phyloP scores from a whole-genome alignment of 768 basidiomycete species.

The Boletus huronensis region DNA sequence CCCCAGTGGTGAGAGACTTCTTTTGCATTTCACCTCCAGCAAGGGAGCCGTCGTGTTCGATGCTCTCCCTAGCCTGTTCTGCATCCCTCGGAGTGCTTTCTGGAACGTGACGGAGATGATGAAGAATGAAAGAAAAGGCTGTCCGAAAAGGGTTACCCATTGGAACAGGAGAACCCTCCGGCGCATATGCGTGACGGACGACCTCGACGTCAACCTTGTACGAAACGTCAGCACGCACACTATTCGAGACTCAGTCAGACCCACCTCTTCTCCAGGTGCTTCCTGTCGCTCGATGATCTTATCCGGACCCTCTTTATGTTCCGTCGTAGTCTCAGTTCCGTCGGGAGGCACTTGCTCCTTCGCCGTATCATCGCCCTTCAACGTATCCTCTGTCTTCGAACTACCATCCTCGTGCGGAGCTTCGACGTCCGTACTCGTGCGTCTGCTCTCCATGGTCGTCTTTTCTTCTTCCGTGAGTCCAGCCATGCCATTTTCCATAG shows the following conservation, averaged over 20 bases:
- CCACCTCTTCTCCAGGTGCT: slow-evolving; percentile 66
- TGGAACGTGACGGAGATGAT: slow-evolving; percentile 13
- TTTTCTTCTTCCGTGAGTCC: slow-evolving; percentile 29
- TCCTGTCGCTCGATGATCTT: slow-evolving; percentile 58
- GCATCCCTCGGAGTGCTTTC: slow-evolving; percentile 24
- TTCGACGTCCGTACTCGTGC: slow-evolving; percentile 12
- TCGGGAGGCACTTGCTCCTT: slow-evolving; percentile 44
- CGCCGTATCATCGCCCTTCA: slow-evolving; percentile 14
- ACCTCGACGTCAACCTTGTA: slow-evolving; percentile 63
- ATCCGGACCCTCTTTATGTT: slow-evolving; percentile 74
- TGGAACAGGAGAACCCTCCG: slow-evolving; percentile 1
- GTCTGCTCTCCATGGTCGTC: slow-evolving; percentile 26
- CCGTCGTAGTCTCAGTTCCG: slow-evolving; percentile 37
- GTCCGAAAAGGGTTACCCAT: background rate
- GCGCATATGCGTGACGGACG: slow-evolving; percentile 40
- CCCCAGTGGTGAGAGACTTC: background rate
- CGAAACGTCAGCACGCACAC: slow-evolving; percentile 14
- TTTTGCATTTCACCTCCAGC: slow-evolving; percentile 14
- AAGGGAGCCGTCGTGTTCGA: slow-evolving; percentile 17
- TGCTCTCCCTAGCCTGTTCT: slow-evolving; percentile 17
- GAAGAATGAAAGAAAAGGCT: slow-evolving; percentile 14
- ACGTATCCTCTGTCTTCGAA: slow-evolving; percentile 8
- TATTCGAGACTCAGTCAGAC: slow-evolving; percentile 12
- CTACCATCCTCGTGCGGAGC: slow-evolving; percentile 4
- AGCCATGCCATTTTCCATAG: slow-evolving; percentile 48